Conservation (phyloP, 768 basidiomycete genomes). For the Lactarius akahatsu region DNA sequence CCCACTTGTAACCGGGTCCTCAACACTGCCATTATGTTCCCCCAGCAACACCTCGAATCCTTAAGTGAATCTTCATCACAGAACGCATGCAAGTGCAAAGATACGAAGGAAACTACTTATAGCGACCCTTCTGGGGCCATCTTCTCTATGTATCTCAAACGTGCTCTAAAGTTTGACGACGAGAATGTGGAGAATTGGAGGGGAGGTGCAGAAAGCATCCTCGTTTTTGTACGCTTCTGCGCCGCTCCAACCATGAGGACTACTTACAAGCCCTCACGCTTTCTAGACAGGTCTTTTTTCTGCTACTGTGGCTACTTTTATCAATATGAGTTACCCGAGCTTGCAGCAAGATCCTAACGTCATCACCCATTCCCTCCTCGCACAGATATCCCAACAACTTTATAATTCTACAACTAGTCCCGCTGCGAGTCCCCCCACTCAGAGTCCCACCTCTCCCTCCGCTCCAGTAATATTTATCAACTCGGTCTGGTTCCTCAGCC, state of each 20-base stretch:
- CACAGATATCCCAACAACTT: background rate
- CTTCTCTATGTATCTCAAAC: background rate
- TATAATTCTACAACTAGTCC: background rate
- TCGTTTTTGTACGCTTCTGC: background rate
- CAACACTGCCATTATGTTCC: too few species aligned
- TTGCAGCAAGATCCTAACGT: background rate
- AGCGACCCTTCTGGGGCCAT: background rate
- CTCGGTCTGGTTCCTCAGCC: conserved; percentile 5
- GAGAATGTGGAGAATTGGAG: background rate
- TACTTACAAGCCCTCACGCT: background rate
- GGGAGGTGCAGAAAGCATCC: background rate
- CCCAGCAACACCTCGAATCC: too few species aligned
- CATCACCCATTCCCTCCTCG: background rate
- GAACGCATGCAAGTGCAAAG: too few species aligned
- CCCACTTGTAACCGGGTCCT: background rate
- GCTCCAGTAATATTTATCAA: background rate
- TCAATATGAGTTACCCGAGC: background rate
- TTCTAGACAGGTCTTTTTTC: background rate
- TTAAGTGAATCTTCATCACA: background rate
- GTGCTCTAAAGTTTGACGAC: background rate
- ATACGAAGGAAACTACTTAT: background rate
- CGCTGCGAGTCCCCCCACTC: background rate
- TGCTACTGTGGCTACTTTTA: background rate
- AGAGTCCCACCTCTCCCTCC: background rate
- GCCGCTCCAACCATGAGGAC: too few species aligned